Base-by-base conservation (phyloP, 2,329 filamentous ascomycete genomes). In the Hypoxylon sp. region DNA sequence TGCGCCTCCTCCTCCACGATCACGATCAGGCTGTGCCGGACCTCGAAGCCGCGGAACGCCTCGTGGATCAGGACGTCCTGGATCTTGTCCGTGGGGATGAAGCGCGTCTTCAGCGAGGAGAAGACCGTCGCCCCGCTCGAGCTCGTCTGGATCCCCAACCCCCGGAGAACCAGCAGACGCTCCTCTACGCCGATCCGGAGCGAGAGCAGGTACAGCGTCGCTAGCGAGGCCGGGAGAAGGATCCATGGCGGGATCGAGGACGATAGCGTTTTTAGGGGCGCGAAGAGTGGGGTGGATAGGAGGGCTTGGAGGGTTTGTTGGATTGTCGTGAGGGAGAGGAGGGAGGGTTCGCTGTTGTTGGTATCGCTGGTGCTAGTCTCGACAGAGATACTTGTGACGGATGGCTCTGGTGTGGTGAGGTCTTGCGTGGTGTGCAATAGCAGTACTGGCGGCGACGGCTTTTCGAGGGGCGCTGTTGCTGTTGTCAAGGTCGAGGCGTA, bases 61-160 rank as follows among this genome's bases (percentile, higher is more conserved):
- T 99, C 94, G 69, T 97, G 91, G 40, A 99, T 89, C 44, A 97
- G 84, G 48, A 99, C 87, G 69, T 99, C 94, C 67, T 90, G 90
- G 50, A 99, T 95, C 72, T 90, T 87, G 32, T 88, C 89, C 0
- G 93, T 96, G 0, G 94, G 93, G 51, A 99, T 97, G 70, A 86
- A 81, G 47, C 81, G 72, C 64, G 80, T 80, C 45, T 8, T 64
- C 63, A 48, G 25, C 57, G 64, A 30, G 55, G 60, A 32, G 61
- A 66, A 69, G 41, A 42, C 59, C 38, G 50, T 65, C 67, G 55
- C 67, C 67, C 19, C 49, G 40, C 84, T 86, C 1, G 86, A 88
- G 5, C 83, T 87, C 2, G 91, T 97, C 75, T 99, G 94, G 42
- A 99, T 87, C 5, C 94, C 94, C 9, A 99, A 79, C 0, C 92